A percentile compares a stretch with the other conserved stretches of the same genome.
Conservation (phyloP, 2,329 filamentous ascomycete genomes). For the Rosellinia necatrix region DNA sequence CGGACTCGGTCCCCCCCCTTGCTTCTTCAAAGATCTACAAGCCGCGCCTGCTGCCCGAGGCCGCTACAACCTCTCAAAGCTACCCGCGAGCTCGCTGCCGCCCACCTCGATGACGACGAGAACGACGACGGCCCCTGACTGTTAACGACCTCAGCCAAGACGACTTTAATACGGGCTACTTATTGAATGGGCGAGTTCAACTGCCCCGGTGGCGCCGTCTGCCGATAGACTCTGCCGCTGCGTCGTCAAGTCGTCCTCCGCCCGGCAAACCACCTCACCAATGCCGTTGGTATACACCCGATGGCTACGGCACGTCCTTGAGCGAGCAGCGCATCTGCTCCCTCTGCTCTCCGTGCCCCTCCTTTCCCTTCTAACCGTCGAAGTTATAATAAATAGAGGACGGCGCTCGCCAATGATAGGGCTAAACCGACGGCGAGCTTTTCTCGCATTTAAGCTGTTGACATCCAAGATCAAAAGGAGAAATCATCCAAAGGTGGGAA, state of each 20-base stretch:
- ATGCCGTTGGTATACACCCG: conserved; percentile 23
- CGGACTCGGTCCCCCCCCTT: too few species aligned
- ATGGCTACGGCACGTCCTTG: conserved; percentile 25
- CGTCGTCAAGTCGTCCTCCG: conserved; percentile 26
- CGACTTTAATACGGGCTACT: too few species aligned
- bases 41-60: too few species aligned
- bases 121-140: conserved; percentile 7
- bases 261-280: conserved; percentile 19
- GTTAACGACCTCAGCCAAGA: conserved; percentile 25
- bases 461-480: too few species aligned
- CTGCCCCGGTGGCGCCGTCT: conserved; percentile 6
- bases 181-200: conserved; percentile 26
- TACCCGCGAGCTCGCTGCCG: conserved; percentile 27
- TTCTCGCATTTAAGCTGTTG: too few species aligned
- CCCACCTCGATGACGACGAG: not conserved
- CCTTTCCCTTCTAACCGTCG: too few species aligned
- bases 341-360: too few species aligned
- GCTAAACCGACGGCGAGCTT: too few species aligned
- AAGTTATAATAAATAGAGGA: too few species aligned
- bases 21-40: too few species aligned
- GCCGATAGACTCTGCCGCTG: not conserved
- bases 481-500: too few species aligned
- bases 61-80: conserved; percentile 23
- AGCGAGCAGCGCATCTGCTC: conserved; percentile 33
- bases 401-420: too few species aligned